Percentiles rank a stretch among this genome's conserved stretches.
phyloP scores from a whole-genome alignment of 192 early-diverging fungal genomes.

The Rhizophagus clarus region DNA sequence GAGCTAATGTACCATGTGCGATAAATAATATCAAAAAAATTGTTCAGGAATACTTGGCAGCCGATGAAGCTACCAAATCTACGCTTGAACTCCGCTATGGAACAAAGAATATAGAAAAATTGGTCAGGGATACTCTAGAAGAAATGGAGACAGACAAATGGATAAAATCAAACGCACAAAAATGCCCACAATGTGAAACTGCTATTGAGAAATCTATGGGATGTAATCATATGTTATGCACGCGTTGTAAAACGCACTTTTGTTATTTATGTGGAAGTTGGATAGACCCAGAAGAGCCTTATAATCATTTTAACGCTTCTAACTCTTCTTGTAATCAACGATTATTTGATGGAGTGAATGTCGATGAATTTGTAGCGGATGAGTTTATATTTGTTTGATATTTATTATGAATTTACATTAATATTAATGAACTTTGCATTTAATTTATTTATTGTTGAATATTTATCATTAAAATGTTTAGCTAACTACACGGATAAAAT shows the following conservation, averaged over 20 bases:
- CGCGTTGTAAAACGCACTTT: constrained; percentile 38
- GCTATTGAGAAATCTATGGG: constrained; percentile 37
- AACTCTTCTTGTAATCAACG: constrained; percentile 31
- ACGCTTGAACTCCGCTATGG: constrained; percentile 37
- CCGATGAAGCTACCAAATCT: constrained; percentile 26
- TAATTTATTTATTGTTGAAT: neutral
- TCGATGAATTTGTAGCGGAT: constrained; percentile 27
- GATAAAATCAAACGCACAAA: constrained; percentile 34
- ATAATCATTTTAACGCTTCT: constrained; percentile 34
- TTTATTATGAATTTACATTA: neutral
- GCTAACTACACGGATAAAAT: no score
- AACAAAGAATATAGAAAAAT: constrained; percentile 32
- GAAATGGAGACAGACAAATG: constrained; percentile 35
- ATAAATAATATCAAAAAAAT: constrained; percentile 31
- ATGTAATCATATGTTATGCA: constrained; percentile 43
- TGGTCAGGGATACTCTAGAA: constrained; percentile 29
- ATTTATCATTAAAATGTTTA: no score
- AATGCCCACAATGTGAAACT: constrained; percentile 35
- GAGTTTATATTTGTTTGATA: constrained; percentile 12
- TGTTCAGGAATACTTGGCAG: constrained; percentile 32
- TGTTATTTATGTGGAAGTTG: constrained; percentile 42
- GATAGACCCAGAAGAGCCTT: constrained; percentile 9
- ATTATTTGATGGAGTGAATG: constrained; percentile 34
- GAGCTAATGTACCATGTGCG: constrained; percentile 16
- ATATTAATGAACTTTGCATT: neutral